These are phyloP conservation scores for Ganoderma leucocontextum DNA, from an alignment of 1,284 basidiomycete genomes.

Conservation along the genomic window DNA sequence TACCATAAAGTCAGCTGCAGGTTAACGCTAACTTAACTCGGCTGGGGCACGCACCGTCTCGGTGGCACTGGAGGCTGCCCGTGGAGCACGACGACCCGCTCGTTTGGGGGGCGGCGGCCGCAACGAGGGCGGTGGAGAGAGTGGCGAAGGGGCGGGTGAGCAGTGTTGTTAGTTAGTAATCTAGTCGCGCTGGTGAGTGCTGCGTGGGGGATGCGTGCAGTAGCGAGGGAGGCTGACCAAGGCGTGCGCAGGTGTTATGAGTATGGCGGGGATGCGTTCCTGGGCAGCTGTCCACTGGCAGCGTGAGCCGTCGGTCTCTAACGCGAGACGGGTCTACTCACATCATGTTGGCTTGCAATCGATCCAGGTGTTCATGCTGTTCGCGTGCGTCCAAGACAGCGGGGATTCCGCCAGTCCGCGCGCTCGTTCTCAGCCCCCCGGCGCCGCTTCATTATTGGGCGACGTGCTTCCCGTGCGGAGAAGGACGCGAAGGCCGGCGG, in stretches of 20 bases:
- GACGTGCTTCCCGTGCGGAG: neutral
- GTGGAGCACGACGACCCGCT: conserved; percentile 32
- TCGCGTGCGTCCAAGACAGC: neutral
- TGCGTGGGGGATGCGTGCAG: neutral
- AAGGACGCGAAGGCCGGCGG: neutral
- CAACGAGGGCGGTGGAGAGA: conserved; percentile 6
- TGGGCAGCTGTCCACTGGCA: too few species aligned
- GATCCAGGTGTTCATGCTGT: neutral
- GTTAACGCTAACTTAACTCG: neutral
- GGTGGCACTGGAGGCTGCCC: conserved; percentile 31
- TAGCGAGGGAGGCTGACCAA: neutral
- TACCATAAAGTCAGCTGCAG: conserved; percentile 7
- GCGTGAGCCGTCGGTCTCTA: neutral
- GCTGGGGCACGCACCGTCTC: conserved; percentile 7
- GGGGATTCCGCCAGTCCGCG: neutral
- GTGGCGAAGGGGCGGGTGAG: neutral
- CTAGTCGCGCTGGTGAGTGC: neutral
- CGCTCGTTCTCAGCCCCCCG: neutral
- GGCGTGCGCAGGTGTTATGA: neutral
- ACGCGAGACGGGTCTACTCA: neutral
- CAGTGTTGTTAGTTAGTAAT: neutral
- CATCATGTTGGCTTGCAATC: neutral
- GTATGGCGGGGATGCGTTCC: neutral
- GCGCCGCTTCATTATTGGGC: neutral
- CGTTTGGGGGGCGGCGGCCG: conserved; percentile 7